A percentile compares a stretch with the other conserved stretches of the same genome.
Conservation (phyloP, 2,329 filamentous ascomycete species). For the Xylariaceae sp. region DNA sequence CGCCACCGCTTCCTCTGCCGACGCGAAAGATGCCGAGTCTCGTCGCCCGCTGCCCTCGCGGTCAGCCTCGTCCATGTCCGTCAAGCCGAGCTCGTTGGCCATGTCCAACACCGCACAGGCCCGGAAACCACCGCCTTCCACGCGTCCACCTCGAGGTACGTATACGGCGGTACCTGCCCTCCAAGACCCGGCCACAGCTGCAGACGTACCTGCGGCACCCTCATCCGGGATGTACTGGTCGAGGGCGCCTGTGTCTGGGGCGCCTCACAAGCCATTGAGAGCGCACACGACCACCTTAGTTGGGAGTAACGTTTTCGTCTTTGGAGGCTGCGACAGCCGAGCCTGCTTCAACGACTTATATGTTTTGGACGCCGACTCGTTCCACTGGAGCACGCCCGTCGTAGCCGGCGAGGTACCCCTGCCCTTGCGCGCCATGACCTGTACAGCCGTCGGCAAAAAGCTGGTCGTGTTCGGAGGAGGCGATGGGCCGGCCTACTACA, state of each 20-base stretch:
- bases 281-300: constrained; percentile 67
- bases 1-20: constrained; percentile 29
- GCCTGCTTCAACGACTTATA: constrained; percentile 69
- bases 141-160: constrained; percentile 35
- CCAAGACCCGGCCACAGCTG: constrained; percentile 52
- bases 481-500: constrained; percentile 69
- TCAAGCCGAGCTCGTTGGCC: constrained; percentile 20
- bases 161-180: constrained; percentile 56
- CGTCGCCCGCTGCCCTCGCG: constrained; percentile 47
- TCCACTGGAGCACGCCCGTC: constrained; percentile 65
- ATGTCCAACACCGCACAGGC: constrained; percentile 17
- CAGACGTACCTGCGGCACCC: constrained; percentile 61
- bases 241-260: constrained; percentile 61
- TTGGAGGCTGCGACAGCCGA: constrained; percentile 65
- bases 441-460: constrained; percentile 68
- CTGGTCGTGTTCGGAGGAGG: constrained; percentile 68
- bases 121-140: constrained; percentile 20
- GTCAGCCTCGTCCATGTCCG: constrained; percentile 52
- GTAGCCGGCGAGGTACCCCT: constrained; percentile 64
- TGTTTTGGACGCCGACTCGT: constrained; percentile 67
- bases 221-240: constrained; percentile 74
- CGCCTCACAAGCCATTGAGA: constrained; percentile 58
- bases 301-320: constrained; percentile 65
- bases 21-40: constrained; percentile 27
- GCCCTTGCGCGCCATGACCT: constrained; percentile 68